Evolutionary conservation across 129 eudicot species (phyloP).

Genomic region (Centrapalus pauciflorus): DNA sequence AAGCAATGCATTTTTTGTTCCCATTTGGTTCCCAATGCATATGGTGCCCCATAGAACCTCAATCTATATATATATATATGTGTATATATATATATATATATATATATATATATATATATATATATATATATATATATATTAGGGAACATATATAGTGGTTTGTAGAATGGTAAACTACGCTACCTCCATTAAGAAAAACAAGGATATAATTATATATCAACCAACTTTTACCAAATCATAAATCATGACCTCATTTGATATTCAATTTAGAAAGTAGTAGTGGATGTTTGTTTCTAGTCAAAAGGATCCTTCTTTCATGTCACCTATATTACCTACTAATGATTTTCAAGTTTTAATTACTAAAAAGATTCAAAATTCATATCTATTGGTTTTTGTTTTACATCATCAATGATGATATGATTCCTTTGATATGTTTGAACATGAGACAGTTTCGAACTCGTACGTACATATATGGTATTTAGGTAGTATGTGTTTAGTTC

Average conservation of each 20-base stretch:
- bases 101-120: no score
- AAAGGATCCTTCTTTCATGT: neutral
- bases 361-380: neutral
- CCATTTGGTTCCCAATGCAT: no score
- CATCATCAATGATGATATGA: no score
- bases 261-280: constrained; percentile 15
- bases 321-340: constrained; percentile 24
- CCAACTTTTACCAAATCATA: constrained; percentile 39
- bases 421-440: neutral
- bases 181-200: constrained; percentile 25
- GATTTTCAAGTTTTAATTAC: neutral
- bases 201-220: constrained; percentile 20
- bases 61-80: no score
- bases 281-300: constrained; percentile 20
- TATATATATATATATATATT: constrained; percentile 12
- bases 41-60: no score
- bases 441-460: neutral
- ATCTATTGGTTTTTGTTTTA: neutral
- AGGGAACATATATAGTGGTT: constrained; percentile 26
- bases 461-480: neutral
- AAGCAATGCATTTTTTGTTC: no score
- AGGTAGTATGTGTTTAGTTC: no score
- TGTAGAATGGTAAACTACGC: constrained; percentile 34
- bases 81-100: no score
- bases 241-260: constrained; percentile 25